A percentile compares a stretch with the other conserved stretches of the same genome.
These are phyloP conservation scores for Prunus campanulata DNA, from an alignment of 306 rosid genomes.

Conservation along the genomic window DNA sequence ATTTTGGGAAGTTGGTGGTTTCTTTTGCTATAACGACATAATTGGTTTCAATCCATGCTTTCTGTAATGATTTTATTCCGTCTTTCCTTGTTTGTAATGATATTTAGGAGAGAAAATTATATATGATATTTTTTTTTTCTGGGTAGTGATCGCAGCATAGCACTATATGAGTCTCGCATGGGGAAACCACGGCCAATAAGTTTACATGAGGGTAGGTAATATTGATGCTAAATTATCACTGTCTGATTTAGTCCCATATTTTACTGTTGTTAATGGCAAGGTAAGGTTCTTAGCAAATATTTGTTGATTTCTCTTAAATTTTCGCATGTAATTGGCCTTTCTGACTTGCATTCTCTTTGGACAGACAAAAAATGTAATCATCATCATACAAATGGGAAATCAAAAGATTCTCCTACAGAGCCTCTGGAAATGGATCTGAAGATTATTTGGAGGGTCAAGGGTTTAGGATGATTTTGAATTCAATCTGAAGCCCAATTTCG, in stretches of 20 bases:
- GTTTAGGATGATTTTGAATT: no score
- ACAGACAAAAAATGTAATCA: no score
- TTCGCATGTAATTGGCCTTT: no score
- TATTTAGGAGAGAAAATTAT: neutral
- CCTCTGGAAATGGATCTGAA: no score
- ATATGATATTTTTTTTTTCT: conserved; percentile 3
- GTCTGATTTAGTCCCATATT: neutral
- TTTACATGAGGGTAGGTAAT: conserved; percentile 55
- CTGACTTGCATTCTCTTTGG: no score
- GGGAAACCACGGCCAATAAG: conserved; percentile 52
- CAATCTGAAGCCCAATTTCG: no score
- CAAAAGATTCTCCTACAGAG: no score
- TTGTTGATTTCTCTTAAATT: no score
- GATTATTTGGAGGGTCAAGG: no score
- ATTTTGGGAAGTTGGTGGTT: neutral
- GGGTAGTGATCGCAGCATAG: conserved; percentile 78
- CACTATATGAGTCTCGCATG: conserved; percentile 77
- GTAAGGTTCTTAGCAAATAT: no score
- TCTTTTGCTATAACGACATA: neutral
- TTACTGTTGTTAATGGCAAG: neutral
- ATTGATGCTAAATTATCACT: conserved; percentile 12
- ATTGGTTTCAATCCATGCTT: neutral
- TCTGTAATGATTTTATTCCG: neutral
- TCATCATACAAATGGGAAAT: no score
- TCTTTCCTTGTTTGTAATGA: neutral